A percentile compares a stretch with the other conserved stretches of the same genome.
These are phyloP conservation scores for Psilocybe subaeruginosa DNA, from an alignment of 768 basidiomycete species.

Conservation along the genomic window DNA sequence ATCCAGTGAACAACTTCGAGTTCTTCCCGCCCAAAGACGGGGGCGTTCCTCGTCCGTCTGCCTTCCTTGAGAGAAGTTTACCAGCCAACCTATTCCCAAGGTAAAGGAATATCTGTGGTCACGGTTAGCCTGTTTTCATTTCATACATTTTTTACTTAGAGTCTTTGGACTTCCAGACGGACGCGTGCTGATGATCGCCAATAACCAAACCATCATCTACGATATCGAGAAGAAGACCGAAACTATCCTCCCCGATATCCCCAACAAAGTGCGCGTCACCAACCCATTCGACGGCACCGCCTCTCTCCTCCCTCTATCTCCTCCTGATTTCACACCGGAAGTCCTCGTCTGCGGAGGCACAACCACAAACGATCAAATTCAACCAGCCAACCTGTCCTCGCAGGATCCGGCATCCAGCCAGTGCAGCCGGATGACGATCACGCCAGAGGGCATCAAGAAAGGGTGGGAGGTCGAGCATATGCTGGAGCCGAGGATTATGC, in stretches of 20 bases:
- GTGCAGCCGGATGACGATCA: constrained; percentile 45
- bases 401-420: constrained; percentile 46
- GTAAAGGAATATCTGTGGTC: constrained; percentile 21
- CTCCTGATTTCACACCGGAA: constrained; percentile 44
- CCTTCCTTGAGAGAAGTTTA: constrained; percentile 29
- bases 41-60: constrained; percentile 30
- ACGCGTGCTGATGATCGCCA: constrained; percentile 41
- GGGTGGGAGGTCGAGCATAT: constrained; percentile 51
- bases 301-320: constrained; percentile 38
- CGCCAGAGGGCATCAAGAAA: constrained; percentile 40
- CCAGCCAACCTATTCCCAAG: constrained; percentile 32
- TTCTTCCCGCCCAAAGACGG: constrained; percentile 44
- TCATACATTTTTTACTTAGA: constrained; percentile 21
- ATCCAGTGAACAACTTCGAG: constrained; percentile 49
- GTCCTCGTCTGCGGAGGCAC: constrained; percentile 52
- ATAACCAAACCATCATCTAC: constrained; percentile 44
- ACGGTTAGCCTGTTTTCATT: constrained; percentile 11
- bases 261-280: constrained; percentile 45
- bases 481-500: constrained; percentile 42
- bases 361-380: constrained; percentile 32
- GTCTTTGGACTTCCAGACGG: constrained; percentile 40
- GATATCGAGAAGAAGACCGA: constrained; percentile 40
- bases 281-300: constrained; percentile 43
- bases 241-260: constrained; percentile 42
- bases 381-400: constrained; percentile 34